Conservation (phyloP, 108 stramenopile genomes). For the Schizochytrium sp. region DNA sequence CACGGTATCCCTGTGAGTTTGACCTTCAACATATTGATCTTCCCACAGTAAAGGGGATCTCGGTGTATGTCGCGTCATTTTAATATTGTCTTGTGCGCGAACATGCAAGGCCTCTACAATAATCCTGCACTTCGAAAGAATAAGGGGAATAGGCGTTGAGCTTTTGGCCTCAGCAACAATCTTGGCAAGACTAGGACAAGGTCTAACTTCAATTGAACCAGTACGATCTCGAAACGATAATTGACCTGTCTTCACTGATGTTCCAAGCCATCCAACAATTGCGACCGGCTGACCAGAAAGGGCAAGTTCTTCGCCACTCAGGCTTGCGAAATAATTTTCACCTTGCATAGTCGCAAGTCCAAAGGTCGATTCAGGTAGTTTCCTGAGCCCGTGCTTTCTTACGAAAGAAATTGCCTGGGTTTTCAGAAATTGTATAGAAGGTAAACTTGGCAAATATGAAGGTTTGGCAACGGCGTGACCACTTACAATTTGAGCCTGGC, state of each 20-base stretch:
- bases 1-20: neutral
- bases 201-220: neutral
- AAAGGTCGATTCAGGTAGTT: neutral
- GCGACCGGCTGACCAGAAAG: neutral
- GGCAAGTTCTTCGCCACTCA: neutral
- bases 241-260: neutral
- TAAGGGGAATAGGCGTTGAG: neutral
- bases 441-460: neutral
- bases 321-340: neutral
- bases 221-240: slow-evolving; percentile 12
- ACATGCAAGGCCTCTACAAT: neutral
- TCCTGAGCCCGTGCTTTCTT: neutral
- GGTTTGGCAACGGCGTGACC: neutral
- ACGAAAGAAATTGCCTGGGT: neutral
- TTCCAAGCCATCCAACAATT: neutral
- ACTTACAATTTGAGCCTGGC: neutral
- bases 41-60: neutral
- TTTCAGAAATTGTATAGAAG: neutral
- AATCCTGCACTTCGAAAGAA: neutral
- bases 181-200: neutral
- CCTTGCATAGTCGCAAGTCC: neutral
- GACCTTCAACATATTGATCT: neutral
- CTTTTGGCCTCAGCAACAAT: neutral
- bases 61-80: neutral
- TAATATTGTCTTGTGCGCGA: neutral